phyloP scores from a whole-genome alignment of 1,139 yeast genomes.

The Kodamaea ohmeri region DNA sequence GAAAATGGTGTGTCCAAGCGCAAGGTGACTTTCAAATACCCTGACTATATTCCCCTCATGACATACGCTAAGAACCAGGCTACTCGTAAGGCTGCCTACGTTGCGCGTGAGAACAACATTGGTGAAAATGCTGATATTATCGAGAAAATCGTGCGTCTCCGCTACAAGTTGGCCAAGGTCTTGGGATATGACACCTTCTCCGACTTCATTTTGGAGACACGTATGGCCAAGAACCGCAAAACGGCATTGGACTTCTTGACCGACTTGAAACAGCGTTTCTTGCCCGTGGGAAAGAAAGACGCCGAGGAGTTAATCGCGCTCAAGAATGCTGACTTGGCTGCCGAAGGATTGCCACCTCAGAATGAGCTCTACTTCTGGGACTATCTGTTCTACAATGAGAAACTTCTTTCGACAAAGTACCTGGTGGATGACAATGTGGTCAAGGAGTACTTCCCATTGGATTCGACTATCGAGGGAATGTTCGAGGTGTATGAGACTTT shows the following conservation, averaged over 20 bases:
- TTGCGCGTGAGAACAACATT: slow-evolving; percentile 66
- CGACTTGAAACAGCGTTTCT: slow-evolving; percentile 57
- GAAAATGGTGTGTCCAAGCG: slow-evolving; percentile 26
- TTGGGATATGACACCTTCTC: slow-evolving; percentile 69
- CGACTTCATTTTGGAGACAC: slow-evolving; percentile 65
- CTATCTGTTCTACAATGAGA: slow-evolving; percentile 59
- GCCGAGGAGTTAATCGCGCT: slow-evolving; percentile 45
- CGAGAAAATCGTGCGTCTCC: slow-evolving; percentile 53
- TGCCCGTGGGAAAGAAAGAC: slow-evolving; percentile 59
- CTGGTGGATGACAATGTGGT: slow-evolving; percentile 70
- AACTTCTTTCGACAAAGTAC: slow-evolving; percentile 62
- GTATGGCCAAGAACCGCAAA: slow-evolving; percentile 71
- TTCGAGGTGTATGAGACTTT: slow-evolving; percentile 64
- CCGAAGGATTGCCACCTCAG: slow-evolving; percentile 41
- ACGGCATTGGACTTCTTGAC: slow-evolving; percentile 58
- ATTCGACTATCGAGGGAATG: slow-evolving; percentile 66
- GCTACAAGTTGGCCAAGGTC: slow-evolving; percentile 59
- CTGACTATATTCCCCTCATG: slow-evolving; percentile 74
- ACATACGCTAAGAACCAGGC: slow-evolving; percentile 62
- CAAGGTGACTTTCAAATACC: slow-evolving; percentile 77
- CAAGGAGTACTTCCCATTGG: slow-evolving; percentile 76
- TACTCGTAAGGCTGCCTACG: slow-evolving; percentile 63
- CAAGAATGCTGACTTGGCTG: slow-evolving; percentile 52
- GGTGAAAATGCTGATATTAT: slow-evolving; percentile 61
- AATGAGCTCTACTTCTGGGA: slow-evolving; percentile 70